Base-by-base conservation (phyloP, 345 rosid species). In the Citrus hindsii region DNA sequence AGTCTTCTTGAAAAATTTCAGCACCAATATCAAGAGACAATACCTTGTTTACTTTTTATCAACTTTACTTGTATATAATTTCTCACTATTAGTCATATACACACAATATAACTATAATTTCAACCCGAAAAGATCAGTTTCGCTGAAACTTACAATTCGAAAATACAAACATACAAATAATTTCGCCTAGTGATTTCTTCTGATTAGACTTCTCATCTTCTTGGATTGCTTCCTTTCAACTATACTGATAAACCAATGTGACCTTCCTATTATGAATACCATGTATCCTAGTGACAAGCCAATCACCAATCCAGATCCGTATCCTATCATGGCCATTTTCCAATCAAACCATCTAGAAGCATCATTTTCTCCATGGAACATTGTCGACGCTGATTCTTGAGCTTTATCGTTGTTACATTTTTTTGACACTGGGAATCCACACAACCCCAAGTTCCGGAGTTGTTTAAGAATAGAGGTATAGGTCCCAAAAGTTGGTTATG, bases 261-360 rank as follows among this genome's bases (percentile, higher is more conserved):
- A 33, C n/a, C 18, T 56, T n/a, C 75, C 28, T n/a, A 75, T 74
- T 22, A 7, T 40, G 27, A 76, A 81, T 19, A 70, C 77, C 30
- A 71, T 55, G 40, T 55, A 81, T 37, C 80, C 74, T 24, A 66
- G 1, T 0, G 61, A 16, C 53, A 81, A 13, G 18, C 83, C 56
- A 8, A 76, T 38, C 14, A 59, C 62, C 14, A 66, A 1, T 56
- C 67, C 35, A 10, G 66, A 33, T 37, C 33, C 8, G 1, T 35
- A 37, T 14, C 55, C 76, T n/a, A 58, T 73, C n/a, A 58, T 32
- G 3, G 25, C 28, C 1, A 24, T 14, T 35, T 73, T 58, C 66
- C 65, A 73, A 59, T 9, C 55, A 59, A 73, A 59, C 7, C 32
- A 7, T 3, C 37, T 73, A 12, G 48, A 59, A 38, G 67, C 7